Percentiles rank a stretch among this genome's conserved stretches.
These are phyloP conservation scores for Globisporangium carolinianum DNA, from an alignment of 352 stramenopile species.

Conservation along the genomic window DNA sequence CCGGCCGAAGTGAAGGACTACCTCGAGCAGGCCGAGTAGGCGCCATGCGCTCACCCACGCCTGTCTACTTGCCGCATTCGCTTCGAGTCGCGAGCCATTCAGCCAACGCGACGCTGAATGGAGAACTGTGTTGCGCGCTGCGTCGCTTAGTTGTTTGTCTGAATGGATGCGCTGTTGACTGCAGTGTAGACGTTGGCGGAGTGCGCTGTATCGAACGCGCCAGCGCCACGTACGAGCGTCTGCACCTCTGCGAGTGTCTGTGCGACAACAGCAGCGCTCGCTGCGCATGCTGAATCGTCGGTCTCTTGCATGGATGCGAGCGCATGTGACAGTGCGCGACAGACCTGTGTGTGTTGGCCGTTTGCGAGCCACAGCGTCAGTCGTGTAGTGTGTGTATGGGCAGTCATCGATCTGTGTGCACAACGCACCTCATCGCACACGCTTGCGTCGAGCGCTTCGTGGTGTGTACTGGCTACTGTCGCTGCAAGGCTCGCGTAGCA, in stretches of 20 bases:
- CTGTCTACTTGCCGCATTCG: neutral
- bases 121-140: neutral
- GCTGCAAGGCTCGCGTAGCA: constrained; percentile 4
- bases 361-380: neutral
- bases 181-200: neutral
- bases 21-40: constrained; percentile 97
- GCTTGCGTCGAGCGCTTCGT: neutral
- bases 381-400: neutral
- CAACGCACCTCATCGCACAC: neutral
- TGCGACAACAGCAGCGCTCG: constrained; percentile 1
- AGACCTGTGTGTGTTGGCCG: neutral
- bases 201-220: neutral
- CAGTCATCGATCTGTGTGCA: neutral
- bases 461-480: neutral
- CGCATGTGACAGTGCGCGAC: neutral
- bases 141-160: neutral
- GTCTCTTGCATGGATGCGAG: constrained; percentile 1
- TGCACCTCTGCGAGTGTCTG: constrained; percentile 8
- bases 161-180: neutral
- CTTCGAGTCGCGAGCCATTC: neutral
- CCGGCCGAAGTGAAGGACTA: constrained; percentile 99
- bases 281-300: neutral
- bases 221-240: neutral
- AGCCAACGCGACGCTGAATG: neutral
- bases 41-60: neutral